These are phyloP conservation scores for Mycosphaerella sp. DNA, from an alignment of 2,329 filamentous ascomycete species.

Conservation along the genomic window DNA sequence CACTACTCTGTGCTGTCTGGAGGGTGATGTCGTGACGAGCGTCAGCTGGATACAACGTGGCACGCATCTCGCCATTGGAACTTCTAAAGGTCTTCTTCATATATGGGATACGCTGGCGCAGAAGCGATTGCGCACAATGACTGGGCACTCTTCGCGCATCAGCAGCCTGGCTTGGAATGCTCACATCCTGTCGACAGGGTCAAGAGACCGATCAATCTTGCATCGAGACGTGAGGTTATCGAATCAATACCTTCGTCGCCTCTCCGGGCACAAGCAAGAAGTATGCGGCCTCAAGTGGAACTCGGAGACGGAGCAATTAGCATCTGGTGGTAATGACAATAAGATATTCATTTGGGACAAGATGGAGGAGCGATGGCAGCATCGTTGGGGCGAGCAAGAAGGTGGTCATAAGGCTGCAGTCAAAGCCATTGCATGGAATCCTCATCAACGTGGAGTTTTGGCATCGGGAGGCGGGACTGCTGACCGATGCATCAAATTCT, in stretches of 20 bases:
- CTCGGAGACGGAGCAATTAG: constrained; percentile 87
- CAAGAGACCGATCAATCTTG: constrained; percentile 85
- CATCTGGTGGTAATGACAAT: constrained; percentile 96
- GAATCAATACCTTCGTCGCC: constrained; percentile 79
- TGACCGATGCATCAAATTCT: constrained; percentile 94
- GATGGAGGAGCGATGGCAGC: constrained; percentile 81
- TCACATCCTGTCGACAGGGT: constrained; percentile 93
- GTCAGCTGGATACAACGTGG: constrained; percentile 96
- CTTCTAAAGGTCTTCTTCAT: constrained; percentile 87
- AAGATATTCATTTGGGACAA: constrained; percentile 99
- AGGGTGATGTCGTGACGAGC: constrained; percentile 90
- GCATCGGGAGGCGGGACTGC: constrained; percentile 94
- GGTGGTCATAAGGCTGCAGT: constrained; percentile 95
- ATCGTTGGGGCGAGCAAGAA: constrained; percentile 90
- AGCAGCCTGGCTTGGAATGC: constrained; percentile 97
- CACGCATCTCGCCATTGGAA: constrained; percentile 91
- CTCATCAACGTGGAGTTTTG: constrained; percentile 88
- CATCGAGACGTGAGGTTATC: constrained; percentile 92
- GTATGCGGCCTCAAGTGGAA: constrained; percentile 98
- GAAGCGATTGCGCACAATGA: constrained; percentile 87
- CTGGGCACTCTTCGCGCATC: constrained; percentile 86
- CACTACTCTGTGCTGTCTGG: constrained; percentile 85
- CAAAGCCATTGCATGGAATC: constrained; percentile 97
- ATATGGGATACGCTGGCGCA: constrained; percentile 94
- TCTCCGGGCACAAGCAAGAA: constrained; percentile 95